phyloP scores from a whole-genome alignment of 2,329 filamentous ascomycete species.

The Paecilomyces niveus region DNA sequence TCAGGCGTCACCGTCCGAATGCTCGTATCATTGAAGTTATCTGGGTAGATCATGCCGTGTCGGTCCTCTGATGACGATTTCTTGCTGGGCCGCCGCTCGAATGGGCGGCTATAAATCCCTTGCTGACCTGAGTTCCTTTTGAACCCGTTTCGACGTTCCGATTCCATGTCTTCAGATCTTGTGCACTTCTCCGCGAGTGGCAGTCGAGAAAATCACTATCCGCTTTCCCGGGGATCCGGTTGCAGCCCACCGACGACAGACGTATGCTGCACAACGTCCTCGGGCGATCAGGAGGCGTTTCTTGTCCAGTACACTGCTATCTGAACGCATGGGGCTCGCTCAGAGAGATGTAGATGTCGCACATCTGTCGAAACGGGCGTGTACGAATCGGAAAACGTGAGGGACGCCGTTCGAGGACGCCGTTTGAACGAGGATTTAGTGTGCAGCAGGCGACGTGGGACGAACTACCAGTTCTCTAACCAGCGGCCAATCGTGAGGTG shows the following conservation, averaged over 20 bases:
- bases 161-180: conserved; percentile 31
- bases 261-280: conserved; percentile 22
- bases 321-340: conserved; percentile 33
- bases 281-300: conserved; percentile 25
- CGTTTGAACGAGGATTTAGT: conserved; percentile 5
- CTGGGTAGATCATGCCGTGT: conserved; percentile 40
- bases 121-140: conserved; percentile 35
- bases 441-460: conserved; percentile 13
- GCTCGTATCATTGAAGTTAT: conserved; percentile 37
- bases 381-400: background rate
- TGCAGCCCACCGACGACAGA: conserved; percentile 7
- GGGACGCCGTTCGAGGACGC: background rate
- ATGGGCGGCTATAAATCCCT: conserved; percentile 30
- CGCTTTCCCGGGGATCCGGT: conserved; percentile 18
- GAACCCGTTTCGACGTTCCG: conserved; percentile 33
- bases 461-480: conserved; percentile 14
- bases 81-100: conserved; percentile 40
- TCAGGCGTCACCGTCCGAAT: conserved; percentile 44
- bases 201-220: conserved; percentile 18
- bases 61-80: conserved; percentile 42
- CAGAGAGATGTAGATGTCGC: conserved; percentile 20
- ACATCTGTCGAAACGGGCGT: conserved; percentile 25
- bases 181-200: conserved; percentile 5
- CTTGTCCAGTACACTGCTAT: conserved; percentile 25
- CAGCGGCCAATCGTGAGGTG: conserved; percentile 10